Evolutionary conservation across 2,329 filamentous ascomycete species (phyloP), one percentile per base, ranked within the genome.

Genomic region (Ramularia collo-cygni): DNA sequence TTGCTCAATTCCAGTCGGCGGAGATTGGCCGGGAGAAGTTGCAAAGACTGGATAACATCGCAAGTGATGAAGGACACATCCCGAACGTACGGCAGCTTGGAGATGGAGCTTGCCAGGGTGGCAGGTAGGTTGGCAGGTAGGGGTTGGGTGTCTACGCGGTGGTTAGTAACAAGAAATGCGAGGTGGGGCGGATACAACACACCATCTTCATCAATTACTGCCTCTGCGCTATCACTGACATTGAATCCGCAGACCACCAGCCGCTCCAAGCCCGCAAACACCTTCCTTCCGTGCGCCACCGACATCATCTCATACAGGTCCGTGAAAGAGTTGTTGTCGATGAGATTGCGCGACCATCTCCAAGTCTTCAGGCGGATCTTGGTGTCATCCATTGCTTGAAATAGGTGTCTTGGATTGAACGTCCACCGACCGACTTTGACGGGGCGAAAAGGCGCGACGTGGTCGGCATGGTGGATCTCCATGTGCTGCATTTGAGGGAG

Each of bases 51-150:
- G 42, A 87, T 73, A 24, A 85, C 70, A 2, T 79, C 81, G 30
- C 82, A 93, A 6, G 81, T 82, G 55, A 89, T 79, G 49, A 95
- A 80, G 1, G 79, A 70, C 8, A 95, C 65, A 39, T 80, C 75
- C 39, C 72, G 72, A 5, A 96, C 68, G 2, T 73, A 63, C 1
- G 79, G 75, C 7, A 95, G 70, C 17, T 73, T 68, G 10, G 70
- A 67, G 12, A 75, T 60, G 0, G 76, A 72, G 15, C 72, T 65
- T 0, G 65, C 69, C 9, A 65, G 51, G 26, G 46, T 47, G 3
- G 50, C 46, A 9, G 47, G 40, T 4, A n/a, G n/a, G n/a, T n/a
- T n/a, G n/a, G n/a, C n/a, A n/a, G n/a, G n/a, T n/a, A n/a, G n/a
- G n/a, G 21, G 21, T 24, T 24, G 6, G 10, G 10, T 24, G 21